Conservation (phyloP, 306 rosid species). For the Ormosia semicastrata region DNA sequence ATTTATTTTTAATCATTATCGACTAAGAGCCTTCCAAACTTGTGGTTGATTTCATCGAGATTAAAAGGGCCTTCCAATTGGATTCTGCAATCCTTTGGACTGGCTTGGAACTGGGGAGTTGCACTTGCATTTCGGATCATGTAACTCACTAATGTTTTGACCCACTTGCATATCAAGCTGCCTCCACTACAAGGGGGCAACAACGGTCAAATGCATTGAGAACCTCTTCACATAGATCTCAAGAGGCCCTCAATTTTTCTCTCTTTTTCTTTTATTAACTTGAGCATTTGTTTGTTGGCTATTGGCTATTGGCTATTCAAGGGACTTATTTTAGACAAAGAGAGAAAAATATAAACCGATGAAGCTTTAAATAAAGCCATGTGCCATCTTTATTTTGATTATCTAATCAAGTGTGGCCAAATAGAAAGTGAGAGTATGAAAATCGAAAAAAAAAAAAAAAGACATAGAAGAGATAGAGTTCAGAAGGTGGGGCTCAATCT, state of each 20-base stretch:
- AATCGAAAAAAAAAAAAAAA: neutral
- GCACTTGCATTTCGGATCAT: neutral
- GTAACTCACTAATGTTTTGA: neutral
- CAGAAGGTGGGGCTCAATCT: neutral
- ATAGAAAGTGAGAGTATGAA: neutral
- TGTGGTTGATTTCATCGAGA: neutral
- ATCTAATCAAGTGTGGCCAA: neutral
- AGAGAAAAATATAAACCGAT: neutral
- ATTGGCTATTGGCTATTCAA: neutral
- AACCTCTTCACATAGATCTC: conserved; percentile 21
- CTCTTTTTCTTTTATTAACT: neutral
- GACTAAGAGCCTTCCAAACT: too few species aligned
- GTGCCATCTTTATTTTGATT: conserved; percentile 1
- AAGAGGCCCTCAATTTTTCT: neutral
- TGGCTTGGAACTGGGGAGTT: neutral
- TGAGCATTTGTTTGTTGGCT: neutral
- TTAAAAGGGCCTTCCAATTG: conserved; percentile 11
- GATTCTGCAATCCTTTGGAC: too few species aligned
- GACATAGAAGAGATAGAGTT: neutral
- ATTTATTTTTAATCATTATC: too few species aligned
- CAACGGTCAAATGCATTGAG: conserved; percentile 14
- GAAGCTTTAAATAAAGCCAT: neutral
- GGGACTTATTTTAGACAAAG: neutral
- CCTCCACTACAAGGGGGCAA: neutral
- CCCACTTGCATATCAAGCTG: conserved; percentile 3